Conservation (phyloP, 2,329 filamentous ascomycete species). For the Fusarium bulbicola region DNA sequence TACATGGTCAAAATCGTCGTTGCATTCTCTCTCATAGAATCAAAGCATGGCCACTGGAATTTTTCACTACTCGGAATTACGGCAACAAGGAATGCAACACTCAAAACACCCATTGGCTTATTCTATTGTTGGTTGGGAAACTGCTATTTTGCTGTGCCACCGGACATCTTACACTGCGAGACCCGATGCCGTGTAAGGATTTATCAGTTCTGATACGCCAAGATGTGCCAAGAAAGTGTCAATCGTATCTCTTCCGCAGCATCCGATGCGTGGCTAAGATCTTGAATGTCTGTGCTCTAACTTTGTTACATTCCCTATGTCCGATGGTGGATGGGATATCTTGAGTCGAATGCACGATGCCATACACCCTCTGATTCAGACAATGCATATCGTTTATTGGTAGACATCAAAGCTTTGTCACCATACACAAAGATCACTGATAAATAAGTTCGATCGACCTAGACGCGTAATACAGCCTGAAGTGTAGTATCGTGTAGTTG, state of each 20-base stretch:
- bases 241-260: slow-evolving; percentile 5
- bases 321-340: not conserved
- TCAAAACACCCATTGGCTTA: not conserved
- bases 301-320: not conserved
- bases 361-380: not conserved
- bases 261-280: not conserved
- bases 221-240: not conserved
- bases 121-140: not conserved
- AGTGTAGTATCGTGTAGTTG: not conserved
- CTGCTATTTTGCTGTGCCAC: not conserved
- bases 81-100: not conserved
- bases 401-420: not conserved
- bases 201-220: not conserved
- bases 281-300: not conserved
- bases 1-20: not conserved
- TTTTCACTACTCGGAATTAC: not conserved
- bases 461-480: not conserved
- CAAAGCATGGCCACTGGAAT: not conserved
- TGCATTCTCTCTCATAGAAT: not conserved
- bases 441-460: not conserved
- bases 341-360: not conserved
- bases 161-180: not conserved
- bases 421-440: accelerated
- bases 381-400: too few species aligned
- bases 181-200: not conserved